Base-by-base conservation (phyloP, 352 stramenopile genomes). In the Phytophthora crassamura region DNA sequence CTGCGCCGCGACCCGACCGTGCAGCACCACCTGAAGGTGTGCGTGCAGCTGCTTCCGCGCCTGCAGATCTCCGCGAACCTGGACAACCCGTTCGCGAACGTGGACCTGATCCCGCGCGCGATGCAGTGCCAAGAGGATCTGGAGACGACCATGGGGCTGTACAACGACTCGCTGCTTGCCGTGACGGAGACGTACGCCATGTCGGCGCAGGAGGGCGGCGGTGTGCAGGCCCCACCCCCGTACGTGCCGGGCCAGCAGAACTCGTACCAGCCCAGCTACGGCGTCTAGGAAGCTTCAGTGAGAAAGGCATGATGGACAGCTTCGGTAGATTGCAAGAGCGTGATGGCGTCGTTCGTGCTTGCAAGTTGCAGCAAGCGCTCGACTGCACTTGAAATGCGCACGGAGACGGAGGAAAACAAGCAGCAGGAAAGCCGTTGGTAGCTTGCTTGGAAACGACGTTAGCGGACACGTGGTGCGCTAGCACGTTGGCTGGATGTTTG, bases 211-310 rank as follows among this genome's bases (percentile, higher is more conserved):
- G 85, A 91, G 38, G 75, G 76, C 7, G 77, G 79, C 5, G 69
- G 73, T 28, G 69, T 78, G 51, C 74, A 89, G 48, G 82, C 86
- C 36, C 88, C 88, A 14, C 80, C 88, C 49, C 88, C 88, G 35
- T 95, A 94, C 69, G 88, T 95, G 38, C 88, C 88, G 36, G 88
- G 88, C n/a, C 88, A 95, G 75, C 86, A 93, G 69, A 94, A 93
- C 75, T 94, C 86, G 72, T 95, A 95, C 74, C 88, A 95, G 74
- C 85, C 86, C 52, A 93, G 84, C 74, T 95, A 93, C 61, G 84
- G 88, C 55, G 86, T 89, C 32, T 95, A 90, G 78, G 61, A 41
- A 48, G 32, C 46, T 28, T 57, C 8, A 28, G n/a, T 40, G 12
- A 54, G n/a, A 46, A 6, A 63, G 35, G 36, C 55, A 53, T 55